Evolutionary conservation across 345 rosid genomes (phyloP), one percentile per base, ranked within the genome.

Genomic region (Acer yangbiense): DNA sequence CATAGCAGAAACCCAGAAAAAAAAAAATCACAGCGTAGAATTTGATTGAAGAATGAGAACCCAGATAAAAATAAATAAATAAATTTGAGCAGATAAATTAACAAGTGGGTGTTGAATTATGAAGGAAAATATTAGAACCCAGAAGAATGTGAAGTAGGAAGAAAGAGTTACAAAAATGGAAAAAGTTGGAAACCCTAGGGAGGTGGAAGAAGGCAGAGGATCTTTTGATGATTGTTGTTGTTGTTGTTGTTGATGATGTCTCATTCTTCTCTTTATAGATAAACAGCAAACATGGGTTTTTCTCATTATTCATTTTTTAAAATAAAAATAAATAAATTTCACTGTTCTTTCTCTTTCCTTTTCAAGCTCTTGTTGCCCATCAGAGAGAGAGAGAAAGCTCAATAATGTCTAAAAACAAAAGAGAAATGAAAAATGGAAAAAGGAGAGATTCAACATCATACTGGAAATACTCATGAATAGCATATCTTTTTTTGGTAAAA

Each of bases 101-200:
- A 58, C 0, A 16, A 54, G 20, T 12, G 35, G 35, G 10, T 50
- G 27, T 21, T 35, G 4, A 64, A 12, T 27, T 68, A 21, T 43
- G 12, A 1, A 2, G 18, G 68, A 39, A 68, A 66, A 9, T 10
- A n/a, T 13, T 48, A 9, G n/a, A 25, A 35, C 11, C 27, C 14
- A 9, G 35, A 61, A 29, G 44, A 76, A 39, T 64, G 55, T n/a
- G 18, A 7, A 9, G n/a, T 0, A 16, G 39, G 21, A 1, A 35
- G 25, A 12, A 14, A 1, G n/a, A 14, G 6, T 0, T 39, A 29
- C 4, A 67, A 52, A 50, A 73, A 39, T 25, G 46, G 65, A 4
- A 58, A 61, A 35, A 72, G 35, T 7, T 2, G 46, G 65, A 76
- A 79, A 79, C 81, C 85, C 83, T 82, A 74, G 41, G 63, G 21